Evolutionary conservation across 2,329 filamentous ascomycete genomes (phyloP), one percentile per base, ranked within the genome.

Genomic region (Calonectria pteridis): DNA sequence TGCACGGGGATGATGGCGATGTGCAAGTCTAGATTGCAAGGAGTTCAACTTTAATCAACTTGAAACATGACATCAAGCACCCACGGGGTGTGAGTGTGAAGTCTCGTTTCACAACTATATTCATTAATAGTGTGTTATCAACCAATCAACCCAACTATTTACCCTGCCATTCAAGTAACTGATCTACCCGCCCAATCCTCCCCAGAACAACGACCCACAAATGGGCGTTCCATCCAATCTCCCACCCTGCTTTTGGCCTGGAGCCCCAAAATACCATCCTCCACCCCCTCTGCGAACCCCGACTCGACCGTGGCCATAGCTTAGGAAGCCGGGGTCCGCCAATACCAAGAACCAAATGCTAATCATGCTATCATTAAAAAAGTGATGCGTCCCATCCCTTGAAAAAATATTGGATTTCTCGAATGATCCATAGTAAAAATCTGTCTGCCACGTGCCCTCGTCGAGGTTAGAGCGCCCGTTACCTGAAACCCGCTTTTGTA

Each of bases 291-390:
- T 37, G 26, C 69, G 37, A 69, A 69, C n/a, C 69, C 72, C 69
- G 40, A 76, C 69, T 77, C 73, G 69, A 77, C 73, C 78, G 58
- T 40, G 62, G 67, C 55, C 72, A 69, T 65, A 72, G 76, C 35
- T 62, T 73, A 74, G 69, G 75, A 73, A 77, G 76, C 75, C 72
- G 75, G 67, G 69, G 67, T 77, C 75, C 79, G 76, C 71, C 79
- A 74, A 79, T 83, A 80, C 82, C 78, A 81, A 81, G 77, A 81
- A 80, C 78, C 73, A 80, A 79, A 81, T 82, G 79, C 80, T 83
- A 80, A 81, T 85, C 84, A 83, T 85, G 82, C 83, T 83, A 78
- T 83, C 82, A 81, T 83, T 81, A 83, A 83, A 81, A 83, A 83
- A 78, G 55, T 81, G 72, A 72, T 74, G 73, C 77, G 80, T 79